phyloP scores from a whole-genome alignment of 805 yeast species.

The Myxozyma neotropica region DNA sequence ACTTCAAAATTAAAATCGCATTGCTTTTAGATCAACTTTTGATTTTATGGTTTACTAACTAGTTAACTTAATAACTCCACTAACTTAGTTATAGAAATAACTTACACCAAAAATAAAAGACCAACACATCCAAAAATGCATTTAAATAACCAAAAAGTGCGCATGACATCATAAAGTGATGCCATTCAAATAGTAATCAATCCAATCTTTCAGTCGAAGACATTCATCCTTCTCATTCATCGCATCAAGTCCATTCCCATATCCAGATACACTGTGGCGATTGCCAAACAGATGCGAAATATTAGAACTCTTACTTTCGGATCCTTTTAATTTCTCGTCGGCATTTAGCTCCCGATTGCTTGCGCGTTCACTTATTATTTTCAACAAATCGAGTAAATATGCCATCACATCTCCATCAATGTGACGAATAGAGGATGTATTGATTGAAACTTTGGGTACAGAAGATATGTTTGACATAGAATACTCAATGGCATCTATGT shows the following conservation, averaged over 20 bases:
- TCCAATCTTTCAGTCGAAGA: not conserved
- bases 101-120: no score
- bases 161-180: not conserved
- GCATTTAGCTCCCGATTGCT: not conserved
- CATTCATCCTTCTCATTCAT: not conserved
- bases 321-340: not conserved
- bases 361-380: not conserved
- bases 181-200: not conserved
- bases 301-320: not conserved
- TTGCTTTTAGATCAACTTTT: no score
- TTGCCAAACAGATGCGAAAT: not conserved
- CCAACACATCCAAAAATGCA: not conserved
- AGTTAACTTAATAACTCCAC: not conserved
- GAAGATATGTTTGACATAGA: not conserved
- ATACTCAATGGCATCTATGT: not conserved
- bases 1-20: no score
- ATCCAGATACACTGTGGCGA: no score
- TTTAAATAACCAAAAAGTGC: no score
- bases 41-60: not conserved
- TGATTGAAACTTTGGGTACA: not conserved
- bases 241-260: not conserved
- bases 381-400: conserved; percentile 6
- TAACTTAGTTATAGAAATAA: no score
- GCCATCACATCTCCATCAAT: conserved; percentile 17
- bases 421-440: conserved; percentile 7